Evolutionary conservation across 352 stramenopile genomes (phyloP), one percentile per base, ranked within the genome.

Genomic region (Aphanomyces stellatus): DNA sequence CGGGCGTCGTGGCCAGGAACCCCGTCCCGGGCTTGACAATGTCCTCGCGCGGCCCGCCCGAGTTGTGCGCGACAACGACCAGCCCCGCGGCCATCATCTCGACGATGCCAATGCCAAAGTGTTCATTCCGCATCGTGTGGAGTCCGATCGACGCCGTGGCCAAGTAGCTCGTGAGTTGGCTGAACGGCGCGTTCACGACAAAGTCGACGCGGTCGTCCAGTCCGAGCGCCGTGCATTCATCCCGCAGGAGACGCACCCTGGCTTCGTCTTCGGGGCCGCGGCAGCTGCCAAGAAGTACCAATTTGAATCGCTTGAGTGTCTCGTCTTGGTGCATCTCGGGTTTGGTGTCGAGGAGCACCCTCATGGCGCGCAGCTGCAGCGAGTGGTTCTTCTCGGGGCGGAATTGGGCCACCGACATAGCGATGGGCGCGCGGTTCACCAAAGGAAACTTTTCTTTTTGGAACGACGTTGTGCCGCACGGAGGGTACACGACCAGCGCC

Each of bases 61-160:
- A 99, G 72, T 99, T 90, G 78, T 99, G 98, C 4, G 97, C 98
- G 6, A 99, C 78, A 0, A 96, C 85, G 0, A 99, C 76, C 61
- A 99, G 76, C 11, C 97, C 96, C 1, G 97, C 93, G 8, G 96
- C 91, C 94, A 99, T 99, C 95, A 99, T 99, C 81, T 99, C 98
- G 43, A 99, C 98, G 33, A 99, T 95, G 53, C 96, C 96, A 74
- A 99, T 99, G 7, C 98, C 98, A 83, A 99, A 99, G 77, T 99
- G 98, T 76, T 99, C 98, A 65, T 99, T 99, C 81, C 96, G 98
- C 98, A 99, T 99, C 15, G 97, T 99, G 80, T 99, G 98, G 6
- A 99, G 72, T 3, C 98, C 98, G 22, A 99, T 88, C 7, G 83
- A 86, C 62, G 90, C 85, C 40, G 72, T 80, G 5, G 75, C 73